Conservation (phyloP, 495 filamentous ascomycete species). For the Penicillium macrosclerotiorum region DNA sequence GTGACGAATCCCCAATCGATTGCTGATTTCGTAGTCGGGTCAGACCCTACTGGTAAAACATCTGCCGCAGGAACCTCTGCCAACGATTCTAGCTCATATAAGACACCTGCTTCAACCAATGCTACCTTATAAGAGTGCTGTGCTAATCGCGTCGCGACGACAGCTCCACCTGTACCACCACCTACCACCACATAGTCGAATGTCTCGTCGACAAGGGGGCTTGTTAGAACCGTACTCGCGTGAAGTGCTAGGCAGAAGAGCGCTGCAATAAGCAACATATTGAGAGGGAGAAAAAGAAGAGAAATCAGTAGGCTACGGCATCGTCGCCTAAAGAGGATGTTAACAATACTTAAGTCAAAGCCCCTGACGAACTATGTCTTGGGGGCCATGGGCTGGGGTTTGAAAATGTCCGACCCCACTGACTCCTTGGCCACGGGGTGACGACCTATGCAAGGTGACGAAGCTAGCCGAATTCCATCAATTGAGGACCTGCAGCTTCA, state of each 20-base stretch:
- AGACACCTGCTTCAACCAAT: constrained; percentile 57
- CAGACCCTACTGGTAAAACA: constrained; percentile 15
- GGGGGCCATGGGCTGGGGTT: no score
- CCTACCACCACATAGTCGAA: constrained; percentile 58
- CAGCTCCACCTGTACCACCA: constrained; percentile 53
- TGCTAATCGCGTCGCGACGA: constrained; percentile 48
- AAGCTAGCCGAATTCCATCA: no score
- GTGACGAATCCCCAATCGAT: constrained; percentile 53
- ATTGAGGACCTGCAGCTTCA: no score
- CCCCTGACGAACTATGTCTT: no score
- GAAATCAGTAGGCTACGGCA: no score
- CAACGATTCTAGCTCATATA: constrained; percentile 48
- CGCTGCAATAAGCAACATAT: not conserved
- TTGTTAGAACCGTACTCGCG: not conserved
- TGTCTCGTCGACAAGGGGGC: constrained; percentile 6
- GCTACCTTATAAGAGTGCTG: constrained; percentile 37
- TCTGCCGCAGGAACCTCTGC: constrained; percentile 36
- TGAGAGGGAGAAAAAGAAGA: not conserved
- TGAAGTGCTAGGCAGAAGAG: not conserved
- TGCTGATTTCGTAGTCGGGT: constrained; percentile 24
- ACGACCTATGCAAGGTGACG: no score
- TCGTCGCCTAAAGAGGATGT: no score
- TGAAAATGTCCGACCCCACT: no score
- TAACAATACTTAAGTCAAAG: no score
- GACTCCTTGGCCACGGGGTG: no score